These are phyloP conservation scores for Rhynchosporium graminicola DNA, from an alignment of 2,329 filamentous ascomycete species.

Conservation along the genomic window DNA sequence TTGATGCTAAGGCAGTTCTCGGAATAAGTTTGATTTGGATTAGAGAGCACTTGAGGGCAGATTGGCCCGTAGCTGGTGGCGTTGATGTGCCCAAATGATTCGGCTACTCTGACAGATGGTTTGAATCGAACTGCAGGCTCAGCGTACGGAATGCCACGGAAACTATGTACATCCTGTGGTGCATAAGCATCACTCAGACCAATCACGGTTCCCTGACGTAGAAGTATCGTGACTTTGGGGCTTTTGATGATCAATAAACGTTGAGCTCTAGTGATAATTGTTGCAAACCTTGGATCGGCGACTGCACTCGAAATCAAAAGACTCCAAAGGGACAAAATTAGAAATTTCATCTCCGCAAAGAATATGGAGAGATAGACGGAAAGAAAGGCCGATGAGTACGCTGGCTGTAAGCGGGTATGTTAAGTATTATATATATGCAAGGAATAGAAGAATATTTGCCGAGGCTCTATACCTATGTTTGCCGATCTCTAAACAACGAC, in stretches of 20 bases:
- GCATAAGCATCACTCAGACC: neutral
- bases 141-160: neutral
- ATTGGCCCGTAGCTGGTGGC: conserved; percentile 30
- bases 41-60: conserved; percentile 36
- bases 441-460: too few relatives aligned
- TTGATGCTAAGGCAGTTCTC: conserved; percentile 43
- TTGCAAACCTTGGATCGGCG: neutral
- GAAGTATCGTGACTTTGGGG: neutral
- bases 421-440: too few relatives aligned
- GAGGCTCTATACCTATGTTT: too few relatives aligned
- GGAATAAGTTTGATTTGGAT: conserved; percentile 37
- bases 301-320: neutral
- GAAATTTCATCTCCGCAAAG: neutral
- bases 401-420: too few relatives aligned
- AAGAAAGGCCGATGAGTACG: too few relatives aligned
- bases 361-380: too few relatives aligned
- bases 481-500: too few relatives aligned
- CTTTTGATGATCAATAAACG: neutral
- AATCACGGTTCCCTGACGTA: neutral
- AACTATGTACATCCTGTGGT: neutral
- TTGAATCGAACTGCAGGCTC: neutral
- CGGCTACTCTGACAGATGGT: neutral
- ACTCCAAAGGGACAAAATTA: neutral
- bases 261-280: neutral
- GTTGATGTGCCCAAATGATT: conserved; percentile 1